These are phyloP conservation scores for Cordyceps cateniannulata DNA, from an alignment of 2,329 filamentous ascomycete species.

Conservation along the genomic window DNA sequence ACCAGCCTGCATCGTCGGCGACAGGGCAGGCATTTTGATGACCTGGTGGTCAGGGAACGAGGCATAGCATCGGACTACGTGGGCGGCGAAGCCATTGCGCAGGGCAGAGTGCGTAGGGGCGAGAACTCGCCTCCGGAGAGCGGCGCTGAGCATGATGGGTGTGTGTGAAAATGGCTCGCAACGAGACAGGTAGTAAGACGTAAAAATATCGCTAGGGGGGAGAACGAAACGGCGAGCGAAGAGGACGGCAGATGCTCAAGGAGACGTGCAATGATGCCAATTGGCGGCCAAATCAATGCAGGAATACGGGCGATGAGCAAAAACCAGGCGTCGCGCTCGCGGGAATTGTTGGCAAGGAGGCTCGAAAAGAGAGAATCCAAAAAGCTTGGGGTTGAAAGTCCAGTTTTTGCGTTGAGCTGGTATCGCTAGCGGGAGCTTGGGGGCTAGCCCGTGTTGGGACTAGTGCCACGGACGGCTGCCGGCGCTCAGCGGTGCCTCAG, in stretches of 20 bases:
- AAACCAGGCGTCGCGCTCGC: conserved; percentile 9
- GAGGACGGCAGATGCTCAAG: not conserved
- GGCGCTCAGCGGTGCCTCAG: conserved; percentile 9
- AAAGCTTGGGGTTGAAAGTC: conserved; percentile 13
- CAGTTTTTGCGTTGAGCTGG: conserved; percentile 16
- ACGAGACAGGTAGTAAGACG: not conserved
- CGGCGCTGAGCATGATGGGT: conserved; percentile 53
- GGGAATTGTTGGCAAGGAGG: conserved; percentile 13
- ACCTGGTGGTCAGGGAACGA: conserved; percentile 92
- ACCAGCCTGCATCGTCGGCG: conserved; percentile 93
- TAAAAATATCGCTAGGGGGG: not conserved
- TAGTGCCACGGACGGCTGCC: conserved; percentile 12
- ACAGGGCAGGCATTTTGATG: conserved; percentile 96
- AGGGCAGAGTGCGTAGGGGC: conserved; percentile 42
- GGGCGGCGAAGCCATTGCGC: conserved; percentile 45
- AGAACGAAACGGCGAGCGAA: not conserved
- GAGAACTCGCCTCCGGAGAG: conserved; percentile 57
- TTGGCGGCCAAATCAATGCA: conserved; percentile 6
- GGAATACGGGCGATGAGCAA: conserved; percentile 3
- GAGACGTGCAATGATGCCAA: conserved; percentile 1
- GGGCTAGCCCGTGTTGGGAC: conserved; percentile 6
- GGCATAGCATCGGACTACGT: conserved; percentile 60
- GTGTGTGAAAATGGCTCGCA: conserved; percentile 15
- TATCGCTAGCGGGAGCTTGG: conserved; percentile 12
- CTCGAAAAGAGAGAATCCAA: conserved; percentile 6